phyloP scores from a whole-genome alignment of 202 grass and related monocot species.

The Musa balbisiana region DNA sequence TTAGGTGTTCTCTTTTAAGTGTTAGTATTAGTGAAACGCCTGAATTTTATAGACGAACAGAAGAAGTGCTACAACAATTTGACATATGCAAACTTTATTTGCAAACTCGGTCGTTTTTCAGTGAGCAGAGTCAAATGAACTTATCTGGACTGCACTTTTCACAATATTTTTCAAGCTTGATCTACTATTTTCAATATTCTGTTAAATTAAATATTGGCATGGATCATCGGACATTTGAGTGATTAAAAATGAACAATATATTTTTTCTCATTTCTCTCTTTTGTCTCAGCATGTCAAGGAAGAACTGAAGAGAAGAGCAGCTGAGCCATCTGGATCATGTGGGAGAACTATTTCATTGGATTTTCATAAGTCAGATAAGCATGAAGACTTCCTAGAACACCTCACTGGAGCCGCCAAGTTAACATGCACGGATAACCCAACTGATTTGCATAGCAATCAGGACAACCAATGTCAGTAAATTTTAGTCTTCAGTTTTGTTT shows the following conservation, averaged over 20 bases:
- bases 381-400: constrained; percentile 51
- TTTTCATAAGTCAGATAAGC: constrained; percentile 49
- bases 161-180: too few species aligned
- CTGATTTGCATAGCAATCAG: neutral
- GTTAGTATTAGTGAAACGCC: too few species aligned
- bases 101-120: too few species aligned
- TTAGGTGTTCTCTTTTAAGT: too few species aligned
- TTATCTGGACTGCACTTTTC: too few species aligned
- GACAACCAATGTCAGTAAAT: neutral
- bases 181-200: too few species aligned
- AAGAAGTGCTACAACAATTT: too few species aligned
- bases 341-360: constrained; percentile 34
- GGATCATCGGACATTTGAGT: constrained; percentile 4
- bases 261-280: neutral
- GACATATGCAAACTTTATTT: too few species aligned
- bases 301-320: constrained; percentile 41
- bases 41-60: too few species aligned
- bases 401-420: constrained; percentile 46
- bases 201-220: neutral
- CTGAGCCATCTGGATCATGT: constrained; percentile 28
- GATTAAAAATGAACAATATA: neutral
- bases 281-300: constrained; percentile 46
- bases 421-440: neutral
- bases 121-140: too few species aligned
- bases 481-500: neutral